phyloP scores from a whole-genome alignment of 345 rosid genomes.

The Odontarrhena argentea region DNA sequence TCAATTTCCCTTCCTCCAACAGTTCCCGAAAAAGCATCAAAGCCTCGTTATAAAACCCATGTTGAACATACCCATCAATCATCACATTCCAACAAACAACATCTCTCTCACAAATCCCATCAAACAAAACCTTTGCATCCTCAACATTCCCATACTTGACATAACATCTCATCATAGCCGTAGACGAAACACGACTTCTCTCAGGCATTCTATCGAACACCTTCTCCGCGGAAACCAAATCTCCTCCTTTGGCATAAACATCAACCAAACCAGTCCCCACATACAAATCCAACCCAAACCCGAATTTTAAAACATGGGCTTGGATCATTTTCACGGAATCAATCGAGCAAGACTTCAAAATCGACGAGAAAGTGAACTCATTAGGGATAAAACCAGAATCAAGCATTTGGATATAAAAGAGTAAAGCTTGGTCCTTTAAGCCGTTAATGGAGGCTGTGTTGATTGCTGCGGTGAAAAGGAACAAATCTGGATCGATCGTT shows the following conservation, averaged over 20 bases:
- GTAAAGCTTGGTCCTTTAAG: constrained; percentile 50
- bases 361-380: constrained; percentile 73
- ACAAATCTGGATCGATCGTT: constrained; percentile 54
- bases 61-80: constrained; percentile 63
- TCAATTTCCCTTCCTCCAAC: constrained; percentile 42
- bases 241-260: constrained; percentile 62
- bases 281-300: constrained; percentile 60
- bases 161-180: constrained; percentile 81
- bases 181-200: constrained; percentile 61
- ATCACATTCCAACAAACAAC: constrained; percentile 74
- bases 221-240: constrained; percentile 55
- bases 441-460: constrained; percentile 49
- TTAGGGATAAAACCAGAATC: constrained; percentile 51
- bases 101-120: constrained; percentile 49
- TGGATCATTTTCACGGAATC: constrained; percentile 52
- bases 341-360: constrained; percentile 60
- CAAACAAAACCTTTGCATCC: constrained; percentile 53
- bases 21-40: constrained; percentile 50
- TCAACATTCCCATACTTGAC: constrained; percentile 59
- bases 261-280: constrained; percentile 74
- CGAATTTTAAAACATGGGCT: constrained; percentile 58
- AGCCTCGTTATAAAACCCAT: constrained; percentile 50
- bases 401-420: constrained; percentile 55
- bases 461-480: constrained; percentile 63
- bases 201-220: constrained; percentile 69